Evolutionary conservation across 2,329 filamentous ascomycete genomes (phyloP).

Genomic region (Tolypocladium endophyticum): DNA sequence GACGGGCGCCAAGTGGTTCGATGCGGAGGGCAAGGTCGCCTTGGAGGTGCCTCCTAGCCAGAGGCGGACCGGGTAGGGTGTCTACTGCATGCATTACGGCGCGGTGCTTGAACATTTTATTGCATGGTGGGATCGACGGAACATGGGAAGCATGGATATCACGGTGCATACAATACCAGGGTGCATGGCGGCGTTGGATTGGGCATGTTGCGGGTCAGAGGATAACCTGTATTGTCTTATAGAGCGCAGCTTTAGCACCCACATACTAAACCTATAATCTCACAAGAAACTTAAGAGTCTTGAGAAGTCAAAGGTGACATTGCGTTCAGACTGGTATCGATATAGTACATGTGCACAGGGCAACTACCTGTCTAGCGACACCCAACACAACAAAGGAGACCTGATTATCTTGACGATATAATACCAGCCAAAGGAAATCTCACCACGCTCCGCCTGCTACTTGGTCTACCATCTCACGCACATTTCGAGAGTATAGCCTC

Average conservation of each 20-base stretch:
- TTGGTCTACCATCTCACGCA: not conserved
- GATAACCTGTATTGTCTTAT: not conserved
- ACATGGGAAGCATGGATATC: not conserved
- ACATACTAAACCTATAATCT: not conserved
- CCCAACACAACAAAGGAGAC: not conserved
- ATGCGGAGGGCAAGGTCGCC: constrained; percentile 45
- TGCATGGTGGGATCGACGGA: not conserved
- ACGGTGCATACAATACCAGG: not conserved
- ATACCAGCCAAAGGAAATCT: not conserved
- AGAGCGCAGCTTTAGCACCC: not conserved
- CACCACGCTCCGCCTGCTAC: not conserved
- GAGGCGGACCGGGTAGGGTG: constrained; percentile 3
- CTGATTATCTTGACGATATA: not conserved
- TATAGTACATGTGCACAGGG: not conserved
- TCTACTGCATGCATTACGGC: not conserved
- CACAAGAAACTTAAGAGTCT: not conserved
- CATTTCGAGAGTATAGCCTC: not conserved
- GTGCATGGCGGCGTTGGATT: not conserved
- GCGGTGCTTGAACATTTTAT: not conserved
- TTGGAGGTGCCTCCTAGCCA: constrained; percentile 23
- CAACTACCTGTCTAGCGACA: too few relatives aligned
- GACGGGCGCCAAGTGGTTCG: constrained; percentile 55
- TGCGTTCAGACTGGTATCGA: not conserved
- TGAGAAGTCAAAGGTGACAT: not conserved
- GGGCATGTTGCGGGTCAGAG: not conserved